Percentiles rank a stretch among this genome's conserved stretches.
Conservation (phyloP, 495 filamentous ascomycete species). For the Articulospora tetracladia region DNA sequence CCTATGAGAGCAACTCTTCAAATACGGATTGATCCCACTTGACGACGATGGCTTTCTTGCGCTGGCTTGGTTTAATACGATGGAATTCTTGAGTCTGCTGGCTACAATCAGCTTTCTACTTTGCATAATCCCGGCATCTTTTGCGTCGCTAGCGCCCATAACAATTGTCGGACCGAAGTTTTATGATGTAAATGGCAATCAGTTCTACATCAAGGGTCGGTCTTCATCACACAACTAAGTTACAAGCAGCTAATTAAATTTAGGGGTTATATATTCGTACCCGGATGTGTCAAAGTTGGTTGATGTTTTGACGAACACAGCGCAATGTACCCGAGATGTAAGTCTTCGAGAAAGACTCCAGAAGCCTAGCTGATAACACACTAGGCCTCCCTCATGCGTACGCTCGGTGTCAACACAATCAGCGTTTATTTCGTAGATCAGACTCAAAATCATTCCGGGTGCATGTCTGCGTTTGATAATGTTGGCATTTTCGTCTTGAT, state of each 20-base stretch:
- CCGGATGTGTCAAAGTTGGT: slow-evolving; percentile 3
- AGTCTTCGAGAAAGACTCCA: slow-evolving; percentile 29
- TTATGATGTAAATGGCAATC: slow-evolving; percentile 69
- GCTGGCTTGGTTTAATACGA: background rate
- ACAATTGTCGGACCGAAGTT: slow-evolving; percentile 74
- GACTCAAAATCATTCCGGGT: slow-evolving; percentile 59
- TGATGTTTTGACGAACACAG: slow-evolving; percentile 68
- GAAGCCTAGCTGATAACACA: background rate
- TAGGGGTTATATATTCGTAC: background rate
- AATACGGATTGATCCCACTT: no score
- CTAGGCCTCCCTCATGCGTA: slow-evolving; percentile 56
- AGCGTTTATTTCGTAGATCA: slow-evolving; percentile 82
- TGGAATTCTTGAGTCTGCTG: background rate
- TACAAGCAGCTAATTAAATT: background rate
- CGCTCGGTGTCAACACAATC: slow-evolving; percentile 75
- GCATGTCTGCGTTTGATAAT: slow-evolving; percentile 61
- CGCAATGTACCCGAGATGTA: slow-evolving; percentile 73
- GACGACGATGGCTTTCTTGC: no score
- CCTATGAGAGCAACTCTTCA: no score
- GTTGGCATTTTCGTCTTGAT: slow-evolving; percentile 75
- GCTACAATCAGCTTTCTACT: background rate
- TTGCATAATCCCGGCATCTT: background rate
- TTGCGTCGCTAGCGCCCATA: slow-evolving; percentile 37
- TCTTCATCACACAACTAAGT: background rate
- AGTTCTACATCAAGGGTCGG: slow-evolving; percentile 77